Conservation (phyloP, 2,329 filamentous ascomycete genomes). For the Meredithiella fracta region DNA sequence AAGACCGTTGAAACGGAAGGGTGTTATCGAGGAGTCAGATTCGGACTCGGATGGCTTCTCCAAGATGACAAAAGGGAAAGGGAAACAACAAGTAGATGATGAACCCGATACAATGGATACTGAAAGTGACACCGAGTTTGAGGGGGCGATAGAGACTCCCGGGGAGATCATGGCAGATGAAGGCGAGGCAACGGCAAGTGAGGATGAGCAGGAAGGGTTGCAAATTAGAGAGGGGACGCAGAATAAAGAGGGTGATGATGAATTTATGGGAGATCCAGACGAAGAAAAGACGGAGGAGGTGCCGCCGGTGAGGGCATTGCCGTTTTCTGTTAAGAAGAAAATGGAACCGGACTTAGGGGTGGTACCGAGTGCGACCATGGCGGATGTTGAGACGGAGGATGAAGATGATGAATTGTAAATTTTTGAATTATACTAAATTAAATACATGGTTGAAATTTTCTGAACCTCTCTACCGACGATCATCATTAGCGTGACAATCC, state of each 20-base stretch:
- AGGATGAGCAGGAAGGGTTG: slow-evolving; percentile 15
- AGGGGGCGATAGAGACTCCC: slow-evolving; percentile 26
- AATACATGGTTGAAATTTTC: too few relatives aligned
- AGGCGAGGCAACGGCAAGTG: slow-evolving; percentile 20
- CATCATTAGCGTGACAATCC: slow-evolving; percentile 41
- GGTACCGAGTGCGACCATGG: slow-evolving; percentile 26
- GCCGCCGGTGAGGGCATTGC: slow-evolving; percentile 27
- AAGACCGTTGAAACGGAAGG: slow-evolving; percentile 35
- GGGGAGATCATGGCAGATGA: slow-evolving; percentile 28
- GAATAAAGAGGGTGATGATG: neutral
- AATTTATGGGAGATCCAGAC: neutral
- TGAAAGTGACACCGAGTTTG: slow-evolving; percentile 24
- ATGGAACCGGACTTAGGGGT: neutral
- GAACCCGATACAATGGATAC: slow-evolving; percentile 26
- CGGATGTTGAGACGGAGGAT: slow-evolving; percentile 19
- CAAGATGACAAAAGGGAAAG: slow-evolving; percentile 32
- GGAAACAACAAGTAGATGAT: slow-evolving; percentile 24
- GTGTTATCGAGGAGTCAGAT: slow-evolving; percentile 26
- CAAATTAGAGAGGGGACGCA: neutral
- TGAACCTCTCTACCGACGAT: slow-evolving; percentile 32
- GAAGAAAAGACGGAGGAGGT: slow-evolving; percentile 16
- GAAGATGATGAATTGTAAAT: slow-evolving; percentile 20
- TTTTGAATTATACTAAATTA: too few relatives aligned
- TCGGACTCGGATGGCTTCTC: slow-evolving; percentile 23
- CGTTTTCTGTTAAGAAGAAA: slow-evolving; percentile 27